Base-by-base conservation (phyloP, 2,329 filamentous ascomycete species). In the Incumbomyces lentus region DNA sequence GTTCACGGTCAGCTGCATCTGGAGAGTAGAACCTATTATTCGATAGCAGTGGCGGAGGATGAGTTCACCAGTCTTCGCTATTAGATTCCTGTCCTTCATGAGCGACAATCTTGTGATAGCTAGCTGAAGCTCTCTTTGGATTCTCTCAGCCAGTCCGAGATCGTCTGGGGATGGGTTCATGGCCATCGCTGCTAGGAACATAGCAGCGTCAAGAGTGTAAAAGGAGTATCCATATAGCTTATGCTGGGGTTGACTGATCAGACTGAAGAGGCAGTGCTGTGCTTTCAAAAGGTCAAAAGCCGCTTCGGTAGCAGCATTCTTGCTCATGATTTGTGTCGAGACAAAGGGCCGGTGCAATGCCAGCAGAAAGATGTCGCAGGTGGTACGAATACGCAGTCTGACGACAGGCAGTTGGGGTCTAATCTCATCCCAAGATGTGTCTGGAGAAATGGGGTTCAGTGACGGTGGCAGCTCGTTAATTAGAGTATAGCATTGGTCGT, bases 331-430 rank as follows among this genome's bases (percentile, higher is more conserved):
- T 10, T 49, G 47, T n/a, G 19, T 46, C 16, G 18, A 29, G 17
- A 49, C 26, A 35, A 29, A 49, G 8, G 47, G 47, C 10, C 47
- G 41, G 22, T 49, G 47, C 19, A 49, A 38, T 6, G 41, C 35
- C 18, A 49, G 32, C 3, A 49, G 42, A 19, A 49, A 19, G n/a
- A 38, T 32, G 33, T 49, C 35, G 35, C 18, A 29, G 30, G 34
- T 22, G 19, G 22, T 49, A 8, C 40, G 6, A 11, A 46, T 22
- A n/a, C 19, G 33, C 16, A 31, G 40, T 13, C 46, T 30, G 4
- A 39, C n/a, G 13, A 19, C 8, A 19, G 13, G 19, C 12, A 44
- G 19, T n/a, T 35, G 45, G 14, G 37, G 17, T 14, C 13, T 42
- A 13, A 22, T 11, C 16, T 11, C 8, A 34, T 19, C 41, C 11